A percentile compares a stretch with the other conserved stretches of the same genome.
Conservation (phyloP, 2,329 filamentous ascomycete genomes). For the Scopulariopsis brevicaulis region DNA sequence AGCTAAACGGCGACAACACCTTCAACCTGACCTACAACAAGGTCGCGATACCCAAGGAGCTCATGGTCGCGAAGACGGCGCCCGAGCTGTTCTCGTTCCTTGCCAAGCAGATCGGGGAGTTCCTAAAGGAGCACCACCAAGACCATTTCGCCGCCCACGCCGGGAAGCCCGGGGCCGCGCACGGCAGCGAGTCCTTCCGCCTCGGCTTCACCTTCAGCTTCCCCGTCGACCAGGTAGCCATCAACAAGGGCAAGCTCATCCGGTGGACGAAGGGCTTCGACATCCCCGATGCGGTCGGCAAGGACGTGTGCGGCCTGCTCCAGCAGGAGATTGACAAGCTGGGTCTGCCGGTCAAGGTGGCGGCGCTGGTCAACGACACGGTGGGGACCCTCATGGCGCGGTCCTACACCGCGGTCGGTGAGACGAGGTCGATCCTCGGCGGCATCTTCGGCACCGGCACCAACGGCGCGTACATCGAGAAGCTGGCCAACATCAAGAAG, state of each 20-base stretch:
- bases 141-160: slow-evolving; percentile 71
- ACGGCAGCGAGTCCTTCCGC: slow-evolving; percentile 56
- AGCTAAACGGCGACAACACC: slow-evolving; percentile 86
- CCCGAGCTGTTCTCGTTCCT: slow-evolving; percentile 86
- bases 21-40: slow-evolving; percentile 92
- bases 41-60: slow-evolving; percentile 74
- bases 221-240: slow-evolving; percentile 84
- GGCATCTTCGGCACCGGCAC: slow-evolving; percentile 97
- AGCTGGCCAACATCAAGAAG: slow-evolving; percentile 77
- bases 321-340: slow-evolving; percentile 84
- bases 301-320: slow-evolving; percentile 86
- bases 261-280: slow-evolving; percentile 99
- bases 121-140: slow-evolving; percentile 76
- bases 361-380: slow-evolving; percentile 92
- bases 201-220: slow-evolving; percentile 99
- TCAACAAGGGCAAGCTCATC: slow-evolving; percentile 90
- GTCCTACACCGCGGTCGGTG: slow-evolving; percentile 85
- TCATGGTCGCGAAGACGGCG: slow-evolving; percentile 83
- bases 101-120: slow-evolving; percentile 81
- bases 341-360: slow-evolving; percentile 81
- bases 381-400: slow-evolving; percentile 96
- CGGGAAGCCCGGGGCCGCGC: slow-evolving; percentile 41
- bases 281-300: slow-evolving; percentile 84
- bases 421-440: slow-evolving; percentile 78
- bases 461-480: slow-evolving; percentile 96